Evolutionary conservation across 495 filamentous ascomycete genomes (phyloP).

Genomic region (Pseudomonodictys pantanalensis): DNA sequence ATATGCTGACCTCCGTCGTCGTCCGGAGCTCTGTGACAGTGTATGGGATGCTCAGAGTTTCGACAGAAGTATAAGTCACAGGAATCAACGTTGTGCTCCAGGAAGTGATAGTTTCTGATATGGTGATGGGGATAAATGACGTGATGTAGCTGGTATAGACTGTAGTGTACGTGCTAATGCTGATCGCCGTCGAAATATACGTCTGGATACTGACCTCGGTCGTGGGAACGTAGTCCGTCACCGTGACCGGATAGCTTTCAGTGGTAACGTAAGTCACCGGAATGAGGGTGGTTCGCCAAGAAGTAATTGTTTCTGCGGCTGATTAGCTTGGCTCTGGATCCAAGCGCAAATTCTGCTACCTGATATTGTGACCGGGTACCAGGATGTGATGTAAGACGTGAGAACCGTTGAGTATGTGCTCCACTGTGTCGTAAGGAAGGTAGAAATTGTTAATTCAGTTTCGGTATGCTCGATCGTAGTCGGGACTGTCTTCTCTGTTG

Average conservation of each 20-base stretch:
- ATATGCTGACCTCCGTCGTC: not conserved
- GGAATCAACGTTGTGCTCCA: not conserved
- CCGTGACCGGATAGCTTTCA: too few relatives aligned
- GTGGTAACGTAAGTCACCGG: too few relatives aligned
- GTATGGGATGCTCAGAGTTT: not conserved
- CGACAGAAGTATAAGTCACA: not conserved
- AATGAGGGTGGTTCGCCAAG: too few relatives aligned
- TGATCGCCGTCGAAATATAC: not conserved
- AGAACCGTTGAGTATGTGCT: too few relatives aligned
- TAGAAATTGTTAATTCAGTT: too few relatives aligned
- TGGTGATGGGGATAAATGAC: not conserved
- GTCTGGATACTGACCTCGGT: not conserved
- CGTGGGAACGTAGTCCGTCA: not conserved
- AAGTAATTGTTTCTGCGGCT: too few relatives aligned
- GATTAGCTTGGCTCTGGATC: too few relatives aligned
- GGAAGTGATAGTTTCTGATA: conserved; percentile 5
- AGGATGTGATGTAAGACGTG: too few relatives aligned
- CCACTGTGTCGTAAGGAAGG: too few relatives aligned
- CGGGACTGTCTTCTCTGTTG: conserved; percentile 1
- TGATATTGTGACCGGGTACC: too few relatives aligned
- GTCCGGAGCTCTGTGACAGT: not conserved
- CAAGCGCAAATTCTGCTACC: too few relatives aligned
- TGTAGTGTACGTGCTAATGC: conserved; percentile 8
- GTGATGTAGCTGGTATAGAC: conserved; percentile 6
- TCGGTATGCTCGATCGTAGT: not conserved